phyloP scores from a whole-genome alignment of 106 monocot genomes.

The Acorus calamus region DNA sequence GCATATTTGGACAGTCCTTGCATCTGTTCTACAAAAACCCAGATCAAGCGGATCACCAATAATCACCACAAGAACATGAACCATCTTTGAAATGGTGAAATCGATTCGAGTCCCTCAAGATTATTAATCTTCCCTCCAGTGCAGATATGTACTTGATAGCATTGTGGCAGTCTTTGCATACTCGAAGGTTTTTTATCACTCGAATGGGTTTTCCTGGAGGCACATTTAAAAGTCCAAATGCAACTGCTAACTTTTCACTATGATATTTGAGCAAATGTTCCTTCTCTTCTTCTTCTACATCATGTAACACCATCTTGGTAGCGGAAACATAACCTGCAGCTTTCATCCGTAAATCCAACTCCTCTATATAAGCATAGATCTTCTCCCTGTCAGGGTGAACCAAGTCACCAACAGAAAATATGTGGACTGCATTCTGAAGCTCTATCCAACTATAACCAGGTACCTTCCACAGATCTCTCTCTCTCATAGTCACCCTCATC shows the following conservation, averaged over 20 bases:
- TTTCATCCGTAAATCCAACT: slow-evolving; percentile 42
- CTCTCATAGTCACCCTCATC: slow-evolving; percentile 46
- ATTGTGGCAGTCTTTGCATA: slow-evolving; percentile 60
- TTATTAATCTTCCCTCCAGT: slow-evolving; percentile 53
- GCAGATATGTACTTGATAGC: slow-evolving; percentile 54
- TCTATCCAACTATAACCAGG: slow-evolving; percentile 75
- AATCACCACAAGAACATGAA: slow-evolving; percentile 64
- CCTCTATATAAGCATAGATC: slow-evolving; percentile 55
- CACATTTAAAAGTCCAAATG: slow-evolving; percentile 46
- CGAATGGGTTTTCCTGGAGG: slow-evolving; percentile 42
- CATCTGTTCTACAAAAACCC: too few species aligned
- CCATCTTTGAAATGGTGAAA: slow-evolving; percentile 69
- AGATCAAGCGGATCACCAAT: slow-evolving; percentile 28
- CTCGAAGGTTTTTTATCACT: slow-evolving; percentile 65
- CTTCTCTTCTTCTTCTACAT: slow-evolving; percentile 81
- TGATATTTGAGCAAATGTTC: slow-evolving; percentile 67
- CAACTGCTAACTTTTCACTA: slow-evolving; percentile 66
- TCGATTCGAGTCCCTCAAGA: slow-evolving; percentile 64
- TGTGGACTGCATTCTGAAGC: slow-evolving; percentile 53
- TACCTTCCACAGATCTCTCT: slow-evolving; percentile 55
- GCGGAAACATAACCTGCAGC: slow-evolving; percentile 50
- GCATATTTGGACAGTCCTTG: too few species aligned
- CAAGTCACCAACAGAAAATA: slow-evolving; percentile 57
- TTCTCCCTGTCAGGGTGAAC: slow-evolving; percentile 49
- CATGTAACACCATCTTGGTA: slow-evolving; percentile 55